Evolutionary conservation across 306 rosid genomes (phyloP).

Genomic region (Biancaea sappan): DNA sequence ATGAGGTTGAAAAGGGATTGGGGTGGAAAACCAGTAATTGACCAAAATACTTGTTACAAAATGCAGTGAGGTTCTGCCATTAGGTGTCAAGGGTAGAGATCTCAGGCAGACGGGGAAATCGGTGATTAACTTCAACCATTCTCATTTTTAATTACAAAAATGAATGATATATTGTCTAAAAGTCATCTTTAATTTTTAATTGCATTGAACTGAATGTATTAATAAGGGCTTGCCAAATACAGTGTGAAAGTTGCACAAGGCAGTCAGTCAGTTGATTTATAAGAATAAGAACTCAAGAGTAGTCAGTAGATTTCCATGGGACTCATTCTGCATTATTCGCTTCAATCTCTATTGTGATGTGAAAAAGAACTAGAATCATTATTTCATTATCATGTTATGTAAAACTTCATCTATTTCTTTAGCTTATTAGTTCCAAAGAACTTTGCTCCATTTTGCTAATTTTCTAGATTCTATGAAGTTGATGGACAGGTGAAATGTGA

Average conservation of each 20-base stretch:
- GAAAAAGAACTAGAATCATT: not conserved
- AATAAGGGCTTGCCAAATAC: slow-evolving; percentile 6
- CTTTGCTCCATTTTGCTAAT: slow-evolving; percentile 28
- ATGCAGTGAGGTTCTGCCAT: no score
- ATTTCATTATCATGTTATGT: no score
- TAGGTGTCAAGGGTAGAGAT: slow-evolving; percentile 70
- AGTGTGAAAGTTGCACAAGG: not conserved
- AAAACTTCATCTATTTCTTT: not conserved
- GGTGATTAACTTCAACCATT: slow-evolving; percentile 45
- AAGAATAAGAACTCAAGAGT: no score
- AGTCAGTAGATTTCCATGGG: no score
- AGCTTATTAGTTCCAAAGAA: slow-evolving; percentile 12
- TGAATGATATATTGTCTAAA: not conserved
- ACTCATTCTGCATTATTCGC: no score
- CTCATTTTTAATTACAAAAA: not conserved
- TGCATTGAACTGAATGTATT: slow-evolving; percentile 20
- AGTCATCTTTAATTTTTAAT: not conserved
- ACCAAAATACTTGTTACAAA: no score
- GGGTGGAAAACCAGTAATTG: no score
- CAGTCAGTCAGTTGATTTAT: no score
- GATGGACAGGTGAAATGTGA: slow-evolving; percentile 78
- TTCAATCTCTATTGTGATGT: no score
- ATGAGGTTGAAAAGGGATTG: no score
- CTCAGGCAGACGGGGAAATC: slow-evolving; percentile 68
- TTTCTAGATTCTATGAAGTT: slow-evolving; percentile 44